These are phyloP conservation scores for Kluyveromyces aestuarii DNA, from an alignment of 805 yeast genomes.

Conservation along the genomic window DNA sequence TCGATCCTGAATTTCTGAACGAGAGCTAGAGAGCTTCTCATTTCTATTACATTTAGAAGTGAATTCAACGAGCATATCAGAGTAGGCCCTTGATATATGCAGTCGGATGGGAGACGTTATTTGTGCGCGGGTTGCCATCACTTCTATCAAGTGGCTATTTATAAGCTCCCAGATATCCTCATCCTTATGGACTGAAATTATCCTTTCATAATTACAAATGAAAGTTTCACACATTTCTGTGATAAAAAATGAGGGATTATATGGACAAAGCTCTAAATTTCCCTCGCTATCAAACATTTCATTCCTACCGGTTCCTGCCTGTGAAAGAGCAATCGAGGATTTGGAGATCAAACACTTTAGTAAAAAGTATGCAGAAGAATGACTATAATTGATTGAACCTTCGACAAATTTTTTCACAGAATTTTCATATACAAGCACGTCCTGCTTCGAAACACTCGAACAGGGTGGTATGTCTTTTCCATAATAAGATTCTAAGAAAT, in stretches of 20 bases:
- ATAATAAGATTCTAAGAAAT: constrained; percentile 26
- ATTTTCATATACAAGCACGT: constrained; percentile 41
- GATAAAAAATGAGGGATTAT: constrained; percentile 47
- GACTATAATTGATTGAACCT: constrained; percentile 48
- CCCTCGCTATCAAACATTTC: constrained; percentile 15
- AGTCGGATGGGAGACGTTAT: constrained; percentile 37
- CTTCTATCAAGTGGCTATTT: constrained; percentile 36
- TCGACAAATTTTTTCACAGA: constrained; percentile 56
- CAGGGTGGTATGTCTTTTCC: constrained; percentile 34
- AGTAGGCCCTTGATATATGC: constrained; percentile 36
- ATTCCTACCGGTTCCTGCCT: constrained; percentile 1
- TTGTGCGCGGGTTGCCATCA: constrained; percentile 37
- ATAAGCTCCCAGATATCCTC: constrained; percentile 41
- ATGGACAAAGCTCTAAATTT: constrained; percentile 34
- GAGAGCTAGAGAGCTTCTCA: not conserved
- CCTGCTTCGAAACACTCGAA: constrained; percentile 36
- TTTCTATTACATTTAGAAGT: not conserved
- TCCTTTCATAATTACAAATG: constrained; percentile 4
- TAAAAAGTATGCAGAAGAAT: constrained; percentile 40
- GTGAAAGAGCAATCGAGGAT: constrained; percentile 23
- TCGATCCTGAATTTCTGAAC: constrained; percentile 10
- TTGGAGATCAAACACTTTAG: constrained; percentile 38
- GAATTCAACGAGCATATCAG: constrained; percentile 1
- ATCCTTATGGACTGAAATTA: constrained; percentile 6
- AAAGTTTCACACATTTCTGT: constrained; percentile 45